A percentile compares a stretch with the other conserved stretches of the same genome.
Conservation (phyloP, 129 eudicot genomes). For the Centaurea solstitialis region DNA sequence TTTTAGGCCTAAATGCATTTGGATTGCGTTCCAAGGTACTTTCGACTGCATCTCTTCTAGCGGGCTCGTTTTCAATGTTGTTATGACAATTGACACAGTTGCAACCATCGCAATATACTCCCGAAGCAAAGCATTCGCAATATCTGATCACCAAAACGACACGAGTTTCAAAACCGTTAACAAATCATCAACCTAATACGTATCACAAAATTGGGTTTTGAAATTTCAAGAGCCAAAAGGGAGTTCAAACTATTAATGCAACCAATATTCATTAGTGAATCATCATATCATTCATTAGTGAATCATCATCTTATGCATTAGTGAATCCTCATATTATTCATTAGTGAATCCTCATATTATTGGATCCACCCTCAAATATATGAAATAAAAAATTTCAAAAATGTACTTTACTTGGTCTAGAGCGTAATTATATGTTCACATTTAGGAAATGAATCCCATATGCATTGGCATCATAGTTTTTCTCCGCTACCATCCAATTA, state of each 20-base stretch:
- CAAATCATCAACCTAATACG: not conserved
- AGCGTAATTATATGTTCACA: no score
- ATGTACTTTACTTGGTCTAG: no score
- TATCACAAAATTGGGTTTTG: not conserved
- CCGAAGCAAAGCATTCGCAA: conserved; percentile 89
- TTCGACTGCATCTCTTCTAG: conserved; percentile 67
- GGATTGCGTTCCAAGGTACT: conserved; percentile 76
- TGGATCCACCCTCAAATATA: no score
- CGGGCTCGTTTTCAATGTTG: conserved; percentile 64
- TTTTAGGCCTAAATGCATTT: conserved; percentile 82
- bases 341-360: not conserved
- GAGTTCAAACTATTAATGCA: not conserved
- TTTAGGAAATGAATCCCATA: no score
- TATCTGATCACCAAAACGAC: conserved; percentile 50
- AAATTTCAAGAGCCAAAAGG: not conserved
- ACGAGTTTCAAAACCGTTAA: not conserved
- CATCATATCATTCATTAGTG: not conserved
- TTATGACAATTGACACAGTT: conserved; percentile 79
- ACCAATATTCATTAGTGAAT: not conserved
- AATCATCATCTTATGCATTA: not conserved
- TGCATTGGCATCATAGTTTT: no score
- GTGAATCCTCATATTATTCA: not conserved
- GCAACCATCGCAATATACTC: conserved; percentile 90
- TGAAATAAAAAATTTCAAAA: no score
- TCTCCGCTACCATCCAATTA: no score